Evolutionary conservation across 2,329 filamentous ascomycete species (phyloP), one percentile per base, ranked within the genome.

Genomic region (Ceratocystis lukuohia): DNA sequence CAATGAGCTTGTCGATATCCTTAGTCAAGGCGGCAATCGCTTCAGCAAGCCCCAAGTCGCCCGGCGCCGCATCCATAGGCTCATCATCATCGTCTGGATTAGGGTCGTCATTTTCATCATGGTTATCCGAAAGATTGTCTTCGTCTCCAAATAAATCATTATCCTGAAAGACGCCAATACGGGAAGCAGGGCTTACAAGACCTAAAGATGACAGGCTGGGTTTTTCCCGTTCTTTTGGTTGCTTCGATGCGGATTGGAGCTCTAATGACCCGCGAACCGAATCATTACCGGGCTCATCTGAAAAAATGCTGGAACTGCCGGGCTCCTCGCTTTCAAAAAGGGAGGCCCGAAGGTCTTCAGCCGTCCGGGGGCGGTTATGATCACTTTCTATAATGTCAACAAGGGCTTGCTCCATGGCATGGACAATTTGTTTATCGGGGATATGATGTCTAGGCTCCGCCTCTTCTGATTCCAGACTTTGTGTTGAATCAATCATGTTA

Each of bases 61-160:
- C 94, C 1, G 95, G 94, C 0, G 91, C 93, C 56, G 94, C 95
- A 78, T 96, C 89, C 71, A 96, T 91, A 7, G 99, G 91, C 70
- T 91, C 88, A 69, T 96, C 91, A 12, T 88, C 84, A 3, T 85
- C 81, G 61, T 85, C 84, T 2, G 80, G 79, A 1, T 79, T 78
- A 22, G 80, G 79, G 25, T 80, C 80, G 8, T 85, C 83, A 0
- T 81, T 81, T 67, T 93, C 90, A 63, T 91, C 89, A 64, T 88
- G 86, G 71, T 96, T 91, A 71, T 96, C 93, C 64, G 92, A 88
- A 5, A 92, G 79, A 71, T 87, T 91, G 71, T 89, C 85, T 72
- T 96, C 90, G 69, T 97, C 93, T 1, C 86, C 88, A 73, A 96
- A 97, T 4, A 99, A 82, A 72, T 97, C 91, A 72, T 97, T 89